phyloP scores from a whole-genome alignment of 2,329 filamentous ascomycete species.

The Botrytis byssoidea region DNA sequence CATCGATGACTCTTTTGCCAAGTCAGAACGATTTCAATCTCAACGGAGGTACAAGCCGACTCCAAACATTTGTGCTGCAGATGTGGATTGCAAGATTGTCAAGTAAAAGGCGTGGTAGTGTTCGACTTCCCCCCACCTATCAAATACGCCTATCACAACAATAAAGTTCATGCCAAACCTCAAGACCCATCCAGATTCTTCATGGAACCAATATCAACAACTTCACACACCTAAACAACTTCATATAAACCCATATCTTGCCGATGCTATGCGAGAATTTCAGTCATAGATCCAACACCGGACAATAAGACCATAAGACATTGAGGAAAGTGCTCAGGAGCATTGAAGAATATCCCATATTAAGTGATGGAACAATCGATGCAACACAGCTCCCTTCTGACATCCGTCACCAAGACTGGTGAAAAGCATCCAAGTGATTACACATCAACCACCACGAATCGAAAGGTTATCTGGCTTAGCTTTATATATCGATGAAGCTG shows the following conservation, averaged over 20 bases:
- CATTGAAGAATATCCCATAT: not conserved
- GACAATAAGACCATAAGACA: not conserved
- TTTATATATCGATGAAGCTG: not conserved
- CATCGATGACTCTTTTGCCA: not conserved
- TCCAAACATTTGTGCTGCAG: not conserved
- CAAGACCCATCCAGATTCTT: not conserved
- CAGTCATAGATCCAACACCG: not conserved
- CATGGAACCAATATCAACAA: not conserved
- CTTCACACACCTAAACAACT: not conserved
- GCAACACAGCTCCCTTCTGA: not conserved
- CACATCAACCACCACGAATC: not conserved
- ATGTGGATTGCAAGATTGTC: not conserved
- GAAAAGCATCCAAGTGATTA: not conserved
- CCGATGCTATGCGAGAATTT: not conserved
- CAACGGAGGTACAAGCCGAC: not conserved
- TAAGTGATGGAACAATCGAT: not conserved
- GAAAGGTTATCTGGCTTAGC: not conserved
- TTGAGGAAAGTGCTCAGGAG: not conserved
- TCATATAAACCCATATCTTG: not conserved
- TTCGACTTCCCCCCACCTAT: not conserved
- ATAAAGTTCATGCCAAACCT: not conserved
- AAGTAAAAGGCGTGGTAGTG: slow-evolving; percentile 11
- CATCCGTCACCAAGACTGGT: not conserved
- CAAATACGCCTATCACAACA: not conserved
- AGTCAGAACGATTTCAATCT: not conserved